phyloP scores from a whole-genome alignment of 1,284 basidiomycete species.

The Pyrrhoderma noxium region DNA sequence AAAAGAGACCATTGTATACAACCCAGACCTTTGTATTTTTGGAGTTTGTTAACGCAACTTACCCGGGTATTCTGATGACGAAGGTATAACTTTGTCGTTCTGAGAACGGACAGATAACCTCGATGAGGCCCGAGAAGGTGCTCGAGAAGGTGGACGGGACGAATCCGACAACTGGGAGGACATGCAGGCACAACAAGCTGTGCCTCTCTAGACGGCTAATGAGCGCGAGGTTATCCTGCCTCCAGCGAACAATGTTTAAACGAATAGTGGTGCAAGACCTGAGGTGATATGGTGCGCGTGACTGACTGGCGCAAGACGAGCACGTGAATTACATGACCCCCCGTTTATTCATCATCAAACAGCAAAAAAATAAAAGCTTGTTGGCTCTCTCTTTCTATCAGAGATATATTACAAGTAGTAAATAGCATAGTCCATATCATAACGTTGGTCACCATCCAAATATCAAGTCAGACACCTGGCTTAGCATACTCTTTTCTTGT shows the following conservation, averaged over 20 bases:
- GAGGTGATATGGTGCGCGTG: no score
- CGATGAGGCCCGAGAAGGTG: constrained; percentile 52
- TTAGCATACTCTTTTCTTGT: constrained; percentile 52
- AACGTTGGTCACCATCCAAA: constrained; percentile 52
- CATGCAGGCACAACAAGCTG: neutral
- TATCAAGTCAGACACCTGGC: constrained; percentile 68
- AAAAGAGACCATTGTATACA: constrained; percentile 3
- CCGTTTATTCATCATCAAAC: no score
- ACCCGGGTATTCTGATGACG: constrained; percentile 53
- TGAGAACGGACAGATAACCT: constrained; percentile 36
- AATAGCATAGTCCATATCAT: neutral
- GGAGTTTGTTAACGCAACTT: constrained; percentile 21
- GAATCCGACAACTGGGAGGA: constrained; percentile 14
- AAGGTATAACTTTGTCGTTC: constrained; percentile 38
- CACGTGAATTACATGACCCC: neutral
- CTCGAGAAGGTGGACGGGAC: constrained; percentile 24
- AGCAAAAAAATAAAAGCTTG: no score
- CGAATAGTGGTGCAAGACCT: no score
- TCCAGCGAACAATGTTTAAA: no score
- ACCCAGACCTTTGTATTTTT: no score
- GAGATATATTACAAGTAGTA: no score
- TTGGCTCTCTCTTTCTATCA: no score
- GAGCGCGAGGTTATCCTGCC: no score
- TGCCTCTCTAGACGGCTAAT: no score
- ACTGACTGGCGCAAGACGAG: no score